Evolutionary conservation across 768 basidiomycete genomes (phyloP), one percentile per base, ranked within the genome.

Genomic region (Auriscalpium microsporum): DNA sequence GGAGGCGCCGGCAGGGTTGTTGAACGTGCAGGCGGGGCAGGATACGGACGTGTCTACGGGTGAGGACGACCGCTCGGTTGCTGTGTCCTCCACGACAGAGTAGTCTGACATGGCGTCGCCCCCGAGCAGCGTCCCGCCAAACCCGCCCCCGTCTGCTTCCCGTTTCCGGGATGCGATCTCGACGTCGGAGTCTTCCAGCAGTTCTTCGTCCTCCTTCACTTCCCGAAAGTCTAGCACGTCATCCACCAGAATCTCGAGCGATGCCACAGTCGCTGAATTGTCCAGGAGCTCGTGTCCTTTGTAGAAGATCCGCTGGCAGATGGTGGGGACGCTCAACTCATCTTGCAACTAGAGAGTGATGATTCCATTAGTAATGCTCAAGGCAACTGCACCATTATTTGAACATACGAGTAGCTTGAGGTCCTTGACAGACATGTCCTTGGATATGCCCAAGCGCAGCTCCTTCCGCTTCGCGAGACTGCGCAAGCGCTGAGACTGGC

Each of bases 401-500:
- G 35, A 46, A 68, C 80, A 56, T 55, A 89, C 86, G 75, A 80
- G 75, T 53, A 87, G 64, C 68, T 90, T 91, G 62, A 92, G 80
- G 14, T 91, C 88, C 66, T 85, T 90, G 50, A 93, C 77, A 0
- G 85, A 83, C 58, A 80, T 89, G 34, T 69, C 65, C 67, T 87
- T 90, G 45, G 73, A 72, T 46, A 92, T 76, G 10, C 71, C 75
- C 49, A 89, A 64, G 60, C 69, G 78, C 56, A 75, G 75, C 62
- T 78, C 78, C 8, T 74, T 78, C 28, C 72, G 65, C 53, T 79
- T 76, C 65, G 78, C 78, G 14, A 73, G 74, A 62, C 79, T 76
- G 46, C 82, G 82, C 46, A 90, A 73, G 17, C 90, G 84, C 62
- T 78, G 82, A 17, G 90, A 91, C 56, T 88, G 85, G 59, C 86